Conservation (phyloP, 305 asterid genomes). For the Coffea humblotiana region DNA sequence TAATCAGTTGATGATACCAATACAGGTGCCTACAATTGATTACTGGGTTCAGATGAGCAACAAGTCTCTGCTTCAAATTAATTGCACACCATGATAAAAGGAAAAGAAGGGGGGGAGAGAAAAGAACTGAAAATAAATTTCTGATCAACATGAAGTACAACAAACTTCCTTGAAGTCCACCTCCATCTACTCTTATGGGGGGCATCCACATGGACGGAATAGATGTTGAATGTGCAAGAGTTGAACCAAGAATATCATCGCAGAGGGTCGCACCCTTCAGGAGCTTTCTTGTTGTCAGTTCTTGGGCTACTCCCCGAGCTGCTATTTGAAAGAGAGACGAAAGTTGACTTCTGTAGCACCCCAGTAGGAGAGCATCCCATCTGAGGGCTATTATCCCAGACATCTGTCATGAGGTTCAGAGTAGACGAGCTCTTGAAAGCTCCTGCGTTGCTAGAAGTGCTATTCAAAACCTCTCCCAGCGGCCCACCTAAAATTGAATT, state of each 20-base stretch:
- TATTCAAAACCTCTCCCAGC: slow-evolving; percentile 75
- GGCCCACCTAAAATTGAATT: slow-evolving; percentile 76
- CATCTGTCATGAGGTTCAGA: slow-evolving; percentile 28
- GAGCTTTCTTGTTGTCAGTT: slow-evolving; percentile 25
- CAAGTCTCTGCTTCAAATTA: slow-evolving; percentile 3
- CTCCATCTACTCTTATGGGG: background rate
- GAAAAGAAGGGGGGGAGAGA: background rate
- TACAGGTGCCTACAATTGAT: slow-evolving; percentile 1
- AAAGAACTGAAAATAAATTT: background rate
- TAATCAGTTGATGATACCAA: slow-evolving; percentile 13
- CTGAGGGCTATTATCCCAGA: slow-evolving; percentile 43
- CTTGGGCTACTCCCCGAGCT: slow-evolving; percentile 41
- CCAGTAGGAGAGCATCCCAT: slow-evolving; percentile 73
- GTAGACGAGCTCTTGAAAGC: slow-evolving; percentile 25
- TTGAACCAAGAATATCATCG: slow-evolving; percentile 29
- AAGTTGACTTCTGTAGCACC: slow-evolving; percentile 63
- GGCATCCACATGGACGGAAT: slow-evolving; percentile 28
- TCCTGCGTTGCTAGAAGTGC: slow-evolving; percentile 31
- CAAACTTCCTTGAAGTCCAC: background rate
- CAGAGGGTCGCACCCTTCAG: slow-evolving; percentile 22
- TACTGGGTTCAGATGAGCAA: background rate
- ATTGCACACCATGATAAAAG: background rate
- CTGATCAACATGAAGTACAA: background rate
- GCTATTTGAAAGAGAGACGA: slow-evolving; percentile 44
- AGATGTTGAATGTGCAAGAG: slow-evolving; percentile 22